Base-by-base conservation (phyloP, 73 alveolate species). In the Stentor coeruleus region DNA sequence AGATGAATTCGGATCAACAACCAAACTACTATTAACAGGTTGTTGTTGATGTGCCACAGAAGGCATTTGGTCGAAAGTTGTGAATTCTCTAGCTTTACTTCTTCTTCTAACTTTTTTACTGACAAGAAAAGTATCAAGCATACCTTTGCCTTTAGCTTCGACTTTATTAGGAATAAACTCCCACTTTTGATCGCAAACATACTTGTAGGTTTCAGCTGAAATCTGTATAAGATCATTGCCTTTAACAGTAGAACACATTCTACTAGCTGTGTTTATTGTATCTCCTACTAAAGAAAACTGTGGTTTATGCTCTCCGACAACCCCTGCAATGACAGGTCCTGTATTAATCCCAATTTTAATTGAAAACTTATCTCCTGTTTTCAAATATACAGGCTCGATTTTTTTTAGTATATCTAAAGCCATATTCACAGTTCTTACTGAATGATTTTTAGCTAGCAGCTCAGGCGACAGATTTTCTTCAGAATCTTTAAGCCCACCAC, bases 301-400 rank as follows among this genome's bases (percentile, higher is more conserved):
- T 0, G 99, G 99, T 73, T 95, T 92, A 82, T 96, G 99, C 41
- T 91, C 96, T 3, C 99, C 99, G 15, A 98, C 98, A 42, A 97
- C 99, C 3, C 99, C 99, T 6, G 99, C 97, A 38, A 97, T 93
- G 14, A 97, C 99, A 60, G 95, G 89, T 30, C 99, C 99, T 40
- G 97, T 90, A 82, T 97, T 98, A 72, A 97, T 92, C 35, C 99
- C 99, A 3, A 97, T 75, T 90, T 96, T 97, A 28, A 97, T 38
- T 36, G 38, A 15, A 1, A 75, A 39, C 28, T 40, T 75, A 37
- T 75, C 72, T 1, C 66, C 83, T 0, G 59, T 75, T 38, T 75
- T 75, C 0, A 75, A 14, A n/a, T 31, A 39, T 20, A 75, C 72
- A 0, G 74, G 83, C 66, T 75, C 72, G 38, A 75, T n/a, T 39